Base-by-base conservation (phyloP, 371 early-diverging fungal genomes). In the Conidiobolus incongruus region DNA sequence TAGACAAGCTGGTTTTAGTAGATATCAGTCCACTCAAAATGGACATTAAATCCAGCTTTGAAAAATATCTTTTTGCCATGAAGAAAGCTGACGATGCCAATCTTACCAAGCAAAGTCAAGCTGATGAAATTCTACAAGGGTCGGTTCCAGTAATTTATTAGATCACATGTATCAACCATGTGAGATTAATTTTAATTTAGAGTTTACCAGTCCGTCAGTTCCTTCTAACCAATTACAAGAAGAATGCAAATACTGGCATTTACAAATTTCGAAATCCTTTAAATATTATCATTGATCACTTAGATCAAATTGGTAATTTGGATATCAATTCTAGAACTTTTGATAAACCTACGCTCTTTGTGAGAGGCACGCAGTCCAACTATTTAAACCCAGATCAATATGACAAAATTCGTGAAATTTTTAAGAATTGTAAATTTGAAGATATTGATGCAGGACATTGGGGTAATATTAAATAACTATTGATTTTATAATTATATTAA, bases 131-230 rank as follows among this genome's bases (percentile, higher is more conserved):
- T 12, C 55, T 93, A 47, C 46, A 54, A n/a, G 48, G 63, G 22
- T 10, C 11, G 13, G 40, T 8, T 23, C 10, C 16, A 10, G 35
- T 35, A 20, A 31, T 28, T n/a, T 2, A 29, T n/a, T n/a, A n/a
- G n/a, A n/a, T n/a, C n/a, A n/a, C n/a, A n/a, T n/a, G n/a, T n/a
- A n/a, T n/a, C n/a, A n/a, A n/a, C n/a, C n/a, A n/a, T n/a, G n/a
- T n/a, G n/a, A n/a, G n/a, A n/a, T n/a, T n/a, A n/a, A n/a, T n/a
- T n/a, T n/a, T n/a, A n/a, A n/a, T n/a, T n/a, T n/a, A n/a, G n/a
- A n/a, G n/a, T n/a, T n/a, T n/a, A n/a, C n/a, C n/a, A 3, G 58
- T 87, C 2, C 72, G 93, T 0, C 83, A 81, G 55, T 92, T 92
- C 52, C 50, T 92, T 46, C 59, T 92, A 41, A 92, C 93, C 10